Conservation (phyloP, 805 yeast species). For the Lipomyces chichibuensis region DNA sequence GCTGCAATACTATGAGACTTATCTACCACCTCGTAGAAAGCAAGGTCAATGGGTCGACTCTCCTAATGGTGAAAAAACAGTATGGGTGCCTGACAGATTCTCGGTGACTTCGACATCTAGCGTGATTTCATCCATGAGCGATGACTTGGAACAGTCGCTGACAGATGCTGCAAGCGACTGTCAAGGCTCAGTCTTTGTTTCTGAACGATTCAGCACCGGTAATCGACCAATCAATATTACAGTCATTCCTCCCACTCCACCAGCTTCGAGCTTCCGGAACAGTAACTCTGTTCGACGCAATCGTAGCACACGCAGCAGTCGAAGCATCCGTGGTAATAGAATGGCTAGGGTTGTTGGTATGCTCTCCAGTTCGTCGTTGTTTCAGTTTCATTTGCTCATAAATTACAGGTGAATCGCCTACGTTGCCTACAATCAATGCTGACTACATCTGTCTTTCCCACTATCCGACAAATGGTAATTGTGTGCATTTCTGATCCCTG, state of each 20-base stretch:
- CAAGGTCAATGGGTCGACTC: constrained; percentile 31
- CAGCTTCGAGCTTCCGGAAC: not conserved
- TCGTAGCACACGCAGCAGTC: not conserved
- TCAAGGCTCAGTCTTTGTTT: not conserved
- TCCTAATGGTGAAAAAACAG: constrained; percentile 24
- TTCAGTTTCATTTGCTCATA: not conserved
- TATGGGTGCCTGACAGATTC: constrained; percentile 32
- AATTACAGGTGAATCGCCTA: not conserved
- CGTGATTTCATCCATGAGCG: not conserved
- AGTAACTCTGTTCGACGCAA: not conserved
- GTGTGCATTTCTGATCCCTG: not conserved
- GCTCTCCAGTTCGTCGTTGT: not conserved
- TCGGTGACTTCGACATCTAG: constrained; percentile 10
- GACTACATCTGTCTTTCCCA: not conserved
- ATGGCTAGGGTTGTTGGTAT: not conserved
- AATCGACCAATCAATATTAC: not conserved
- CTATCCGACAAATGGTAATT: not conserved
- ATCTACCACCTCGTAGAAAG: constrained; percentile 14
- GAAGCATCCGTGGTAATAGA: not conserved
- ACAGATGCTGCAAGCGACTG: not conserved
- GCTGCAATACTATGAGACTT: constrained; percentile 15
- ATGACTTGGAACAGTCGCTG: not conserved
- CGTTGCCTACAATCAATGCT: not conserved
- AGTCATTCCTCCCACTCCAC: constrained; percentile 1
- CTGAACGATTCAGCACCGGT: not conserved